Evolutionary conservation across 2,329 filamentous ascomycete species (phyloP), one percentile per base, ranked within the genome.

Genomic region (Alternaria triticimaculans): DNA sequence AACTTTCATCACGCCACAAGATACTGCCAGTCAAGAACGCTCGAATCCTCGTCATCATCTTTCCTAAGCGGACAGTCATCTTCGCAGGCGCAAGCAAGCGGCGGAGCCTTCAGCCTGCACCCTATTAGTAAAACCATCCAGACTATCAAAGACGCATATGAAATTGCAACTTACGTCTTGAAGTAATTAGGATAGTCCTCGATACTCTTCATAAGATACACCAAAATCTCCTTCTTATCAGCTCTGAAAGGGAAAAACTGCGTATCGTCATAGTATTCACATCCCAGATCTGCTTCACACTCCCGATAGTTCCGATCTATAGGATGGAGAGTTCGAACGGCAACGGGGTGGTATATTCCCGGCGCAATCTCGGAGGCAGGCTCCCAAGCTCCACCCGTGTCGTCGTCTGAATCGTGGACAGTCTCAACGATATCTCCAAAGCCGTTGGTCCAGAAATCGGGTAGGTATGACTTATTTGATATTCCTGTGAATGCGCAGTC

Each of bases 1-100:
- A 2, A 0, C 14, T 1, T 15, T 37, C 7, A 37, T 2, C 30
- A 0, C 14, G 30, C 2, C 14, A 37, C 14, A 15, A 15, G 14
- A 37, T 37, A 37, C 14, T 15, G 14, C 30, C 30, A 37, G 30
- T 37, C 30, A 37, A 15, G 14, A 15, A 37, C 6, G 14, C 30
- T 37, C 30, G 30, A 37, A 2, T 15, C 7, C 6, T 15, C 30
- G 3, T 37, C 33, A 4, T 37, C 14, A 9, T n/a, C 14, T 5
- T 37, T n/a, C 14, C 14, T 37, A n/a, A 37, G 33, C 7, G 33
- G 33, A 9, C 33, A 37, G 33, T n/a, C 14, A n/a, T 37, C 33
- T 1, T 37, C 33, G 14, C 33, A 37, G 33, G 14, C 14, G 14
- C 33, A 37, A 9, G 7, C 1, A n/a, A 37, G 14, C 33, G 33